Evolutionary conservation across 768 basidiomycete genomes (phyloP), one percentile per base, ranked within the genome.

Genomic region (Cantharellus anzutake): DNA sequence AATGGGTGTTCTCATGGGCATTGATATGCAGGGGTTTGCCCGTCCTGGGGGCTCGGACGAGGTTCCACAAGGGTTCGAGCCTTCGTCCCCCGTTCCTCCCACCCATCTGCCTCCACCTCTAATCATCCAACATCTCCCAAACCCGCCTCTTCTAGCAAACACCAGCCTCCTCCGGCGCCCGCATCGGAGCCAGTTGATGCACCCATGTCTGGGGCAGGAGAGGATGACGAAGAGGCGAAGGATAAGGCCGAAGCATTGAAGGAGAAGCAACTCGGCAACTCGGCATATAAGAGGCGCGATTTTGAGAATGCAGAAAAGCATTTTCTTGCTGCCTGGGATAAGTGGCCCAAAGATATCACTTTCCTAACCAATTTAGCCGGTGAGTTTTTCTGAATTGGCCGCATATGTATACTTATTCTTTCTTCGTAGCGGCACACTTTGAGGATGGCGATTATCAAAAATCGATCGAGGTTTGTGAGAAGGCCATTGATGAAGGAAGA

Each of bases 401-500:
- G 1, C 5, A 14, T 5, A 16, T 42, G 40, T 37, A 14, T 42
- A 39, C 16, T 38, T 41, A 37, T 40, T 5, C 39, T 5, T 16
- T 7, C 56, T 38, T 14, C 34, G 39, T 68, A 84, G 96, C 96
- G 60, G 91, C 82, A 4, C 86, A 93, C 72, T 92, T 91, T 66
- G 96, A 99, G 73, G 78, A 94, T 70, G 89, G 84, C 5, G 83
- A 98, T 41, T 97, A 83, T 66, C 85, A 90, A 72, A 84, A 87
- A 69, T 80, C 81, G 60, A 93, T 99, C 66, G 85, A 92, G 69
- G 80, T 81, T 0, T 93, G 90, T 69, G 83, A 96, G 67, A 93
- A 90, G 72, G 94, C 96, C n/a, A 85, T 90, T 51, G 96, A 98
- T 7, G 88, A 97, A 68, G 96, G 91, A 40, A 84, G 93, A 62